Conservation (phyloP, 345 rosid species). For the Citrus mangshanensis region DNA sequence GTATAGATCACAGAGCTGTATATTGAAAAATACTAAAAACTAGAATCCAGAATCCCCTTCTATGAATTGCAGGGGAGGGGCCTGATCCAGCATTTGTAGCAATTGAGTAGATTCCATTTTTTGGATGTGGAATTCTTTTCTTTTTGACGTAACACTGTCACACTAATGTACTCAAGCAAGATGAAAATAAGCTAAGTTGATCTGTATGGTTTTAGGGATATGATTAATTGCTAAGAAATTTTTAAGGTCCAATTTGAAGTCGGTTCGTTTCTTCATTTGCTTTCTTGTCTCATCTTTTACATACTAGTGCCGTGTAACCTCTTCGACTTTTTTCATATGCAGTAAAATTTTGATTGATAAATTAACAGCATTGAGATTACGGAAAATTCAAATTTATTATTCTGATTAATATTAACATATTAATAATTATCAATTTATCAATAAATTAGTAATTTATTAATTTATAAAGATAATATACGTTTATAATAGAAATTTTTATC, state of each 20-base stretch:
- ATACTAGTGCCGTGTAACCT: too few relatives aligned
- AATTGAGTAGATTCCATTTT: conserved; percentile 3
- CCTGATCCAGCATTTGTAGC: conserved; percentile 7
- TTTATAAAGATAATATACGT: too few relatives aligned
- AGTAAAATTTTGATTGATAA: too few relatives aligned
- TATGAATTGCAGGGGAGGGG: conserved; percentile 5
- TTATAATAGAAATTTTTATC: too few relatives aligned
- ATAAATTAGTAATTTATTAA: too few relatives aligned
- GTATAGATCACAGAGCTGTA: conserved; percentile 21
- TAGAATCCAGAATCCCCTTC: conserved; percentile 3
- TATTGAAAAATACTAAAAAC: conserved; percentile 12
- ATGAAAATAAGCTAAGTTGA: conserved; percentile 15
- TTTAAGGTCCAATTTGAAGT: background rate
- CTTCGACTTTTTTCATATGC: too few relatives aligned
- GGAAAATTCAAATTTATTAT: too few relatives aligned
- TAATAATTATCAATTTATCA: too few relatives aligned
- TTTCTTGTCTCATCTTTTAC: too few relatives aligned
- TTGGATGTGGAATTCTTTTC: conserved; percentile 1
- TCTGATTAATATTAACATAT: too few relatives aligned
- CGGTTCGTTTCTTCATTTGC: too few relatives aligned
- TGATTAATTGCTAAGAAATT: background rate
- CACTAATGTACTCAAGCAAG: background rate
- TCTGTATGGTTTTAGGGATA: background rate
- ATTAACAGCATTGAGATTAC: too few relatives aligned
- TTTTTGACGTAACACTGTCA: background rate